Percentiles rank a stretch among this genome's conserved stretches.
phyloP scores from a whole-genome alignment of 352 stramenopile genomes.

The Peronospora destructor region DNA sequence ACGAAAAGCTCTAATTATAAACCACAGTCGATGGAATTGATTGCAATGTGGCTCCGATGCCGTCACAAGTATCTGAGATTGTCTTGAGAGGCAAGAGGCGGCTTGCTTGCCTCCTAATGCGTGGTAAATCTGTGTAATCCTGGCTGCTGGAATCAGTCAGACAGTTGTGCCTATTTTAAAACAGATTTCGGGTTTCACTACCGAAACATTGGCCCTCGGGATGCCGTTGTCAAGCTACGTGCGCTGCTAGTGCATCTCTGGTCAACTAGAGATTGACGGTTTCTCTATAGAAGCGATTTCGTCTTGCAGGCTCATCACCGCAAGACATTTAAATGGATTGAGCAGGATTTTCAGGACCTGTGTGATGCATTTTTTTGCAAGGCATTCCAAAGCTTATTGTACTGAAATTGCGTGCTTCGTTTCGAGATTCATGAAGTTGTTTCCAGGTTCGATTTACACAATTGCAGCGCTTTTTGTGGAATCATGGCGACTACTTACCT shows the following conservation, averaged over 20 bases:
- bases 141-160: conserved; percentile 20
- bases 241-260: conserved; percentile 11
- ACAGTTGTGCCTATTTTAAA: no score
- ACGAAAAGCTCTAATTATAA: conserved; percentile 10
- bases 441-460: conserved; percentile 17
- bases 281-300: conserved; percentile 16
- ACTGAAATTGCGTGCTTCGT: conserved; percentile 11
- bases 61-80: conserved; percentile 17
- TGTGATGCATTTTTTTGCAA: conserved; percentile 17
- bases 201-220: background rate
- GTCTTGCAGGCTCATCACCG: conserved; percentile 15
- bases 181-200: conserved; percentile 17
- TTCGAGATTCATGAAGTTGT: conserved; percentile 16
- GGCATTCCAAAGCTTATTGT: conserved; percentile 11
- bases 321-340: conserved; percentile 31
- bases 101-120: conserved; percentile 10
- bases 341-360: conserved; percentile 31
- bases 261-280: conserved; percentile 6
- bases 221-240: conserved; percentile 13
- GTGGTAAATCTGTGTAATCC: conserved; percentile 15
- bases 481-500: conserved; percentile 22
- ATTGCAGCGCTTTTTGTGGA: conserved; percentile 21
- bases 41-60: conserved; percentile 20
- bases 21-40: conserved; percentile 15
- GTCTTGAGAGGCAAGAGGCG: conserved; percentile 4